Percentiles rank a stretch among this genome's conserved stretches.
phyloP scores from a whole-genome alignment of 2,329 filamentous ascomycete genomes.

The Atkinsonella texensis region DNA sequence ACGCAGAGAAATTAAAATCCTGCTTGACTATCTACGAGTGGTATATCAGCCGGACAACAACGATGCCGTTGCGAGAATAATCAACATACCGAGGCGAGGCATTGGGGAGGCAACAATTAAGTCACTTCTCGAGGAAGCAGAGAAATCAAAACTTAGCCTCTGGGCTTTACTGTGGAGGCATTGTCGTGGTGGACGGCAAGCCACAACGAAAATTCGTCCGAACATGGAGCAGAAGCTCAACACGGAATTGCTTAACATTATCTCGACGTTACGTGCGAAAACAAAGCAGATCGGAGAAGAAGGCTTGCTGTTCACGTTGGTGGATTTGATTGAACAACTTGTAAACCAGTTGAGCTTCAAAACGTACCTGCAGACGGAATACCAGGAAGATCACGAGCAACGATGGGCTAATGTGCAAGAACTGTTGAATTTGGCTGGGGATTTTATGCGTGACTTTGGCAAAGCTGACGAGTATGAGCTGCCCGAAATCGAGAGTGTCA shows the following conservation, averaged over 20 bases:
- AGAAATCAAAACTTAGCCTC: conserved; percentile 53
- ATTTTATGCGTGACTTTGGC: conserved; percentile 43
- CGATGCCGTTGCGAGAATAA: conserved; percentile 69
- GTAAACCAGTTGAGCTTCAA: conserved; percentile 59
- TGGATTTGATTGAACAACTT: conserved; percentile 38
- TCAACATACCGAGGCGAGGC: conserved; percentile 73
- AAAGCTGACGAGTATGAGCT: conserved; percentile 40
- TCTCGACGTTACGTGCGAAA: conserved; percentile 20
- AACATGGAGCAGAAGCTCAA: conserved; percentile 41
- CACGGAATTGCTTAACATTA: conserved; percentile 35
- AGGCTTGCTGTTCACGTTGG: conserved; percentile 23
- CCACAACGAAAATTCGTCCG: conserved; percentile 36
- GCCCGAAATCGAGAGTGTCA: conserved; percentile 57
- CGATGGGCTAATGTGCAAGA: conserved; percentile 86
- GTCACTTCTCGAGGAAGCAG: conserved; percentile 63
- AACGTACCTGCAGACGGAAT: conserved; percentile 58
- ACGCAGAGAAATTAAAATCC: conserved; percentile 71
- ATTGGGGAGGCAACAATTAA: conserved; percentile 73
- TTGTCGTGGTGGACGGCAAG: conserved; percentile 35
- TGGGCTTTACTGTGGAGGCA: conserved; percentile 60
- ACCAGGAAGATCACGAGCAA: conserved; percentile 62
- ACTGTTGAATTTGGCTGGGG: conserved; percentile 65
- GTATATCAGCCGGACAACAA: conserved; percentile 78
- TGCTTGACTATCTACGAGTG: conserved; percentile 80
- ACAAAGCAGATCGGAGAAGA: conserved; percentile 15